Conservation (phyloP, 2,329 filamentous ascomycete genomes). For the Alternaria atra region DNA sequence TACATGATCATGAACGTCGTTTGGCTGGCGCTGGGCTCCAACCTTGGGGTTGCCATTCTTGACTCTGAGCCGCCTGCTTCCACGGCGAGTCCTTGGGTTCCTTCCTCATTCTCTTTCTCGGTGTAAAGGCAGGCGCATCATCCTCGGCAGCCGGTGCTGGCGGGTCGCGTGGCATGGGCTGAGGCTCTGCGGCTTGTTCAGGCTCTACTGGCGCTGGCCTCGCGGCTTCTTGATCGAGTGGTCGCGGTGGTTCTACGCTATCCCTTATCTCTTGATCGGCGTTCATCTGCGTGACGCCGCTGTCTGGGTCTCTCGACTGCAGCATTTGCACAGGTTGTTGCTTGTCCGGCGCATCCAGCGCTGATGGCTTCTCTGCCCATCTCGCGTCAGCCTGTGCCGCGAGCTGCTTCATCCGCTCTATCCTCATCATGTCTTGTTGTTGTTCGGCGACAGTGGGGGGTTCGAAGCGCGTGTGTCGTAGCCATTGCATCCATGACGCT, state of each 20-base stretch:
- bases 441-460: conserved; percentile 68
- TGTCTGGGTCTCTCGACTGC: conserved; percentile 53
- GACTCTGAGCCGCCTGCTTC: conserved; percentile 50
- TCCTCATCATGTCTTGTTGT: conserved; percentile 64
- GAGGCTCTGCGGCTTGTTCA: neutral
- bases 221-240: conserved; percentile 7
- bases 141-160: conserved; percentile 21
- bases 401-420: conserved; percentile 66
- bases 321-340: conserved; percentile 59
- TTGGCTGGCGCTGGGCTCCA: conserved; percentile 56
- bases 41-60: conserved; percentile 58
- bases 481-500: conserved; percentile 76
- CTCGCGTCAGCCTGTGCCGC: conserved; percentile 68
- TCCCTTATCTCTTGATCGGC: conserved; percentile 45
- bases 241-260: conserved; percentile 18
- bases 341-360: conserved; percentile 64
- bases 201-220: conserved; percentile 12
- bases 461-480: conserved; percentile 66
- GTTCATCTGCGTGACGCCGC: conserved; percentile 48
- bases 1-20: conserved; percentile 32
- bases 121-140: conserved; percentile 29
- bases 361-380: conserved; percentile 68
- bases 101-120: conserved; percentile 32
- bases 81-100: conserved; percentile 52
- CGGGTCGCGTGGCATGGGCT: conserved; percentile 30